A percentile compares a stretch with the other conserved stretches of the same genome.
Evolutionary conservation across 768 basidiomycete genomes (phyloP).

Genomic region (Cubamyces lactineus): DNA sequence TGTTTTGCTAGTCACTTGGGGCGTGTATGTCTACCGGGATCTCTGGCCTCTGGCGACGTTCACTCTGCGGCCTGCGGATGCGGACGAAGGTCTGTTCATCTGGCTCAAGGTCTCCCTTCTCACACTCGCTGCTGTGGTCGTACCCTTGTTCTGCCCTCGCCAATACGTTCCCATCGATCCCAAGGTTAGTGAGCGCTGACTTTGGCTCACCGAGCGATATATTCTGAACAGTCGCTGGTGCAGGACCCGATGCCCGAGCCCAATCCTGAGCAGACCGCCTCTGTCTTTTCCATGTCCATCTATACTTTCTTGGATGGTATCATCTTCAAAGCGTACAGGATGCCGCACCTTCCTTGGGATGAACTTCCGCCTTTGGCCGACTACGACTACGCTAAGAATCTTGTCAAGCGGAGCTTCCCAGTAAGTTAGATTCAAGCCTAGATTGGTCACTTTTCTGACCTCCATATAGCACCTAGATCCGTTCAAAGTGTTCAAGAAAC

Average conservation of each 20-base stretch:
- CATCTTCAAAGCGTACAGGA: constrained; percentile 46
- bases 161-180: constrained; percentile 62
- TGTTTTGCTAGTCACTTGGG: constrained; percentile 50
- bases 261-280: constrained; percentile 38
- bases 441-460: neutral
- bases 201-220: neutral
- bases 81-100: constrained; percentile 48
- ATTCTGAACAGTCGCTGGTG: neutral
- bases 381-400: constrained; percentile 41
- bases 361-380: constrained; percentile 54
- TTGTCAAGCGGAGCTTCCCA: constrained; percentile 39
- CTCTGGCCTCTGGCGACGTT: constrained; percentile 63
- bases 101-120: constrained; percentile 59
- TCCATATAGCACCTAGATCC: constrained; percentile 37
- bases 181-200: constrained; percentile 35
- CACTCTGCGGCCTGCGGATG: constrained; percentile 52
- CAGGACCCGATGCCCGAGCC: constrained; percentile 32
- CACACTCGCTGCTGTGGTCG: constrained; percentile 44
- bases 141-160: constrained; percentile 60
- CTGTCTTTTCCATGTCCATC: constrained; percentile 37
- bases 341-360: constrained; percentile 47
- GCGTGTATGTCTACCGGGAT: constrained; percentile 59
- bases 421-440: constrained; percentile 29
- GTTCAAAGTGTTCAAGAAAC: constrained; percentile 28
- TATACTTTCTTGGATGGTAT: constrained; percentile 61